Evolutionary conservation across 148 eudicot species (phyloP).

Genomic region (Rhododendron henanense): DNA sequence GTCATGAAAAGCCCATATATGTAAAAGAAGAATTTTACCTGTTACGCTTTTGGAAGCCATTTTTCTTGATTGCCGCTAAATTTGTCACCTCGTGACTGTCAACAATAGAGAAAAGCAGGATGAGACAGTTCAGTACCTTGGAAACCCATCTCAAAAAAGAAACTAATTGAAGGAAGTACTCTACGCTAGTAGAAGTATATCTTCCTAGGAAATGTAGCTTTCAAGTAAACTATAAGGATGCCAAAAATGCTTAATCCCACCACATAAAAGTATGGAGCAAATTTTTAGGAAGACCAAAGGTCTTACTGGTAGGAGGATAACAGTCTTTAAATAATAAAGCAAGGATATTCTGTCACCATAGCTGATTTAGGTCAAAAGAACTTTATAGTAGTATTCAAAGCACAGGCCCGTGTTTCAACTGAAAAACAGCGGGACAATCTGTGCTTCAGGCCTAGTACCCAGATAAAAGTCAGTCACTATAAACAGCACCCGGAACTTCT

Average conservation of each 20-base stretch:
- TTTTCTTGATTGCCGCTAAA: constrained; percentile 43
- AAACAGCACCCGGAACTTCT: too few species aligned
- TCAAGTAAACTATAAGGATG: not conserved
- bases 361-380: too few species aligned
- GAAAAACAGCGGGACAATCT: too few species aligned
- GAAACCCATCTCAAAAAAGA: not conserved
- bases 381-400: too few species aligned
- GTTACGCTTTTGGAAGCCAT: constrained; percentile 24
- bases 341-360: not conserved
- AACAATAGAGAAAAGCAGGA: constrained; percentile 4
- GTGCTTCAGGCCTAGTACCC: too few species aligned
- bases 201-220: not conserved
- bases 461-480: too few species aligned
- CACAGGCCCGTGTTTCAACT: too few species aligned
- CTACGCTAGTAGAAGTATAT: not conserved
- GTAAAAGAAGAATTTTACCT: constrained; percentile 23
- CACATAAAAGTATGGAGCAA: not conserved
- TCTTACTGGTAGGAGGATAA: not conserved
- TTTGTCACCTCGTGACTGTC: constrained; percentile 51
- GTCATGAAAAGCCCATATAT: not conserved
- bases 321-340: not conserved
- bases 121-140: not conserved
- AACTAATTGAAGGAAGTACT: not conserved
- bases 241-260: not conserved
- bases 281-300: not conserved